Evolutionary conservation across 768 basidiomycete genomes (phyloP).

Genomic region (Phanerochaete sordida): DNA sequence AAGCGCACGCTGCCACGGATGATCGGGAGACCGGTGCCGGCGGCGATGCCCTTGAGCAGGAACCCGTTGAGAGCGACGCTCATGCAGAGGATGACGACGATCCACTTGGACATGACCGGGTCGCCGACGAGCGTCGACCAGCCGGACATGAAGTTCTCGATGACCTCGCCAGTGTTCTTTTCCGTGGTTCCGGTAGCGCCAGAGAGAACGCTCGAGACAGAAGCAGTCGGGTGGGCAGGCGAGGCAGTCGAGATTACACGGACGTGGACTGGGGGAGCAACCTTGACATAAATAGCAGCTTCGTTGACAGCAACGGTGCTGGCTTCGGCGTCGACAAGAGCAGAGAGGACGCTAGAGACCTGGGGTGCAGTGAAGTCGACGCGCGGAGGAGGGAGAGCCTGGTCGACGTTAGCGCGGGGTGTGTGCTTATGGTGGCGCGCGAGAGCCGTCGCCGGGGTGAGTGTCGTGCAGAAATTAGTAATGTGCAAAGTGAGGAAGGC

Average conservation of each 20-base stretch:
- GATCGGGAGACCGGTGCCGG: constrained; percentile 35
- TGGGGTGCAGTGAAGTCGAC: constrained; percentile 70
- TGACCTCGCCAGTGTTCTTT: constrained; percentile 42
- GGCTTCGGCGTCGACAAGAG: constrained; percentile 41
- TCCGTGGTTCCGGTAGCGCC: neutral
- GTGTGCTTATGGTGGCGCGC: constrained; percentile 38
- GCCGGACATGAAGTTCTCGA: constrained; percentile 84
- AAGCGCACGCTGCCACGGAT: constrained; percentile 22
- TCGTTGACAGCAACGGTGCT: constrained; percentile 16
- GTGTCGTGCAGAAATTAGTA: constrained; percentile 88
- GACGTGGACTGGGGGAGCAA: constrained; percentile 58
- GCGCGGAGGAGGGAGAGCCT: constrained; percentile 34
- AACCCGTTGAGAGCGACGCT: constrained; percentile 91
- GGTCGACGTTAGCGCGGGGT: constrained; percentile 20
- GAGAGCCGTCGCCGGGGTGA: constrained; percentile 65
- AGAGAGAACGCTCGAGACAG: constrained; percentile 7
- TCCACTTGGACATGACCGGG: constrained; percentile 92
- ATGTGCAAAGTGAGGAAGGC: constrained; percentile 91
- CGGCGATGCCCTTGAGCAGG: constrained; percentile 81
- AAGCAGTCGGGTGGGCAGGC: constrained; percentile 1
- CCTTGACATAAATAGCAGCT: constrained; percentile 51
- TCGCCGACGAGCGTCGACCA: constrained; percentile 94
- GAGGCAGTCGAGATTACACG: constrained; percentile 35
- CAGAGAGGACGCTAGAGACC: constrained; percentile 54
- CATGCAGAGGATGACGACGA: constrained; percentile 81